Base-by-base conservation (phyloP, 257 asterid genomes). In the Avicennia marina region DNA sequence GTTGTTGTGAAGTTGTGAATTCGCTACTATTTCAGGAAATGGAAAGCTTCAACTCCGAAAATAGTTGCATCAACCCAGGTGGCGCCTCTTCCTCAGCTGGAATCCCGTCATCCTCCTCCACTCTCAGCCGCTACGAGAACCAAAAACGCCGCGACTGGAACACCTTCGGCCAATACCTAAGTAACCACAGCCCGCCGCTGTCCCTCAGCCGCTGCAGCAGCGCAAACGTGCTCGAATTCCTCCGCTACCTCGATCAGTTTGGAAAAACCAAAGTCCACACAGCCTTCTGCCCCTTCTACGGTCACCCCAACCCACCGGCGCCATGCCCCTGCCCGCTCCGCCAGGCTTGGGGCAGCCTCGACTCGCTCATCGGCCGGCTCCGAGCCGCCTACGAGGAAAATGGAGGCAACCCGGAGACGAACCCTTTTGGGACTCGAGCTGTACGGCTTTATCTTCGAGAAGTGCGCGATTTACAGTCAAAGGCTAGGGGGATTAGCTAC, bases 341-440 rank as follows among this genome's bases (percentile, higher is more conserved):
- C 15, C 82, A 76, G 67, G 82, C 82, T 2, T 76, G 82, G 82
- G 82, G 82, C 52, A 76, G 79, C 82, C 82, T 76, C 11, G 82
- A 76, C 57, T 71, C 82, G 11, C 79, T 76, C 31, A 53, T 76
- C 21, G 81, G 81, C 4, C 67, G 81, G 11, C 78, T 75, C 13
- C 72, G 81, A 27, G 78, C 81, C 12, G 81, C 83, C 64, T 70
- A 53, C 29, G 83, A 77, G 62, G 80, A 77, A 36, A 77, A 77
- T 46, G 83, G 83, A n/a, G 80, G 80, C 18, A 42, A 32, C 24
- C 70, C 72, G 11, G 83, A 73, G 48, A 59, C 72, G 0, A 77
- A 77, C 67, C 83, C 83, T 0, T 77, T 77, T 29, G 83, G 75
- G 11, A 72, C 75, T 0, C 51, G 80, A 6, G 83, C 80, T 9